These are phyloP conservation scores for Penicillium sp. DNA, from an alignment of 2,329 filamentous ascomycete genomes.

Conservation along the genomic window DNA sequence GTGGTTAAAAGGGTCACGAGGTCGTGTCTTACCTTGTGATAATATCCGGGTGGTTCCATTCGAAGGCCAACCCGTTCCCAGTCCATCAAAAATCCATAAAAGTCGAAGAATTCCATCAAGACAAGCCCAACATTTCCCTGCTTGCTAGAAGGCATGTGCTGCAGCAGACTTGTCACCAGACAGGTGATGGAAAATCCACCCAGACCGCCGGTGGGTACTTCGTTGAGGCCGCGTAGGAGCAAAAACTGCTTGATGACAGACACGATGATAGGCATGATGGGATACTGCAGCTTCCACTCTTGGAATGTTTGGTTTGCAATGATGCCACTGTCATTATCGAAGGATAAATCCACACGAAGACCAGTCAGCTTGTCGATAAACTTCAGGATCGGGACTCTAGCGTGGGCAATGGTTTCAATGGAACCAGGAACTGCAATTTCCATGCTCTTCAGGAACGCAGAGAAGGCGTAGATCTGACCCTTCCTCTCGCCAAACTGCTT, in stretches of 20 bases:
- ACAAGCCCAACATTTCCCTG: slow-evolving; percentile 71
- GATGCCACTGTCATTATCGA: slow-evolving; percentile 83
- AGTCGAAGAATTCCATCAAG: slow-evolving; percentile 80
- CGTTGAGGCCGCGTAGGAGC: slow-evolving; percentile 82
- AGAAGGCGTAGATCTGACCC: slow-evolving; percentile 58
- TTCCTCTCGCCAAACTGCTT: slow-evolving; percentile 49
- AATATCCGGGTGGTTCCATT: slow-evolving; percentile 67
- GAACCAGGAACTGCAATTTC: slow-evolving; percentile 56
- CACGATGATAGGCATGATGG: slow-evolving; percentile 80
- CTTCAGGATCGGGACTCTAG: slow-evolving; percentile 89
- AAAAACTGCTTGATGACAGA: slow-evolving; percentile 90
- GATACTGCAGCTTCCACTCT: slow-evolving; percentile 72
- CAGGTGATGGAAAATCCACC: slow-evolving; percentile 94
- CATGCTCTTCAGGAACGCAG: slow-evolving; percentile 53
- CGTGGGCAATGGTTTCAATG: slow-evolving; percentile 65
- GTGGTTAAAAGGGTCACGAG: background rate
- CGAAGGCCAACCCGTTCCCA: slow-evolving; percentile 66
- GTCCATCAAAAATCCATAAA: slow-evolving; percentile 75
- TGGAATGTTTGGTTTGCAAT: slow-evolving; percentile 75
- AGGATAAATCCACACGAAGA: slow-evolving; percentile 85
- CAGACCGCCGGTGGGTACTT: slow-evolving; percentile 84
- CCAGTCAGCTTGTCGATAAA: slow-evolving; percentile 74
- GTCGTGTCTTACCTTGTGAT: slow-evolving; percentile 62
- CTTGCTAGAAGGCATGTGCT: slow-evolving; percentile 69
- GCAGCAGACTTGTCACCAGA: slow-evolving; percentile 81